Percentiles rank a stretch among this genome's conserved stretches.
These are phyloP conservation scores for Trichosanthes cucumerina DNA, from an alignment of 306 rosid genomes.

Conservation along the genomic window DNA sequence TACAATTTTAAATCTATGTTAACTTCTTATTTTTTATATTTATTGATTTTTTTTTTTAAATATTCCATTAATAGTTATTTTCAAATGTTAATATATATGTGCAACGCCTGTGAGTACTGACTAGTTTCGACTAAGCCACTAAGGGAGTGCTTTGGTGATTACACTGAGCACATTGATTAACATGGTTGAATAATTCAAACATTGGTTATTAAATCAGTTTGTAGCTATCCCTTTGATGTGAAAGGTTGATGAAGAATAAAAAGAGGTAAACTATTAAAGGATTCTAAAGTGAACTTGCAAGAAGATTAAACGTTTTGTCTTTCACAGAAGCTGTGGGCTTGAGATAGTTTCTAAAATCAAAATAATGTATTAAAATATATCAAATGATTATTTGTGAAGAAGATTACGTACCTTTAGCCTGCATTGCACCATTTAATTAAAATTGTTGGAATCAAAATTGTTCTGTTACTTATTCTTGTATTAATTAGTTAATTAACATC, in stretches of 20 bases:
- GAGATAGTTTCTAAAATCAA: not conserved
- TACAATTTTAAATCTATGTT: not conserved
- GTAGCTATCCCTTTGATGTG: not conserved
- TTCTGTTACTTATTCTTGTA: not conserved
- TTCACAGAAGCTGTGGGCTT: not conserved
- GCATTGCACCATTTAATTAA: not conserved
- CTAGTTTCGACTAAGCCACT: not conserved
- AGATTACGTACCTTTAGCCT: not conserved
- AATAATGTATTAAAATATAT: not conserved
- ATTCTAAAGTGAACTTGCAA: not conserved
- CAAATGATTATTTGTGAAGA: slow-evolving; percentile 5
- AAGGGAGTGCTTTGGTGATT: not conserved
- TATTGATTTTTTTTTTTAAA: not conserved
- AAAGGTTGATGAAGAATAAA: not conserved
- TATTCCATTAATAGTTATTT: not conserved
- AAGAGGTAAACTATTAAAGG: not conserved
- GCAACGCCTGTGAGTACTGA: no score
- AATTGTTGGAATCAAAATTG: not conserved
- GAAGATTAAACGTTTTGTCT: not conserved
- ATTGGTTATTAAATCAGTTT: not conserved
- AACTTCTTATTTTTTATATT: not conserved
- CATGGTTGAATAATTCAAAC: not conserved
- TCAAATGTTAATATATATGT: no score
- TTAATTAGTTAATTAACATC: not conserved
- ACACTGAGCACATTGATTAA: not conserved